Conservation (phyloP, 192 early-diverging fungal genomes). For the Entophlyctis luteolus region DNA sequence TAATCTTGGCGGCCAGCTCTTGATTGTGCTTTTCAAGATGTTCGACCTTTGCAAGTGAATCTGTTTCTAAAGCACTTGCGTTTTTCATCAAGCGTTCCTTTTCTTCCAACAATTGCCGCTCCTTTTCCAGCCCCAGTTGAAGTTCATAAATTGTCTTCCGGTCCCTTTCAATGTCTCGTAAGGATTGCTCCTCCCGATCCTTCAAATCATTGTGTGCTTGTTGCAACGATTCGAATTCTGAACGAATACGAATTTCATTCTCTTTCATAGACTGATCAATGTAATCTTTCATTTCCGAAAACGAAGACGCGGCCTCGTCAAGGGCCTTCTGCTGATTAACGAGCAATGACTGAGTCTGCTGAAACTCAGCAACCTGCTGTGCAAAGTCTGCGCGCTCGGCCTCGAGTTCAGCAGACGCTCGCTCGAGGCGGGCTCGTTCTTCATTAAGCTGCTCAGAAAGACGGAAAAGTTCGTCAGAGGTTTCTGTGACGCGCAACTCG, state of each 20-base stretch:
- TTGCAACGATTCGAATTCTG: slow-evolving; percentile 15
- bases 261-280: slow-evolving; percentile 18
- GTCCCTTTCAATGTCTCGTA: slow-evolving; percentile 4
- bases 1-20: neutral
- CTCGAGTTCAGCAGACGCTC: neutral
- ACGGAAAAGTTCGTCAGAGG: neutral
- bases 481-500: neutral
- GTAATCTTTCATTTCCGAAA: slow-evolving; percentile 17
- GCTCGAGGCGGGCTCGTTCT: slow-evolving; percentile 3
- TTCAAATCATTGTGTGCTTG: slow-evolving; percentile 9
- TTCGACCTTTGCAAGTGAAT: neutral
- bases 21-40: slow-evolving; percentile 10
- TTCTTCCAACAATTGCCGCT: slow-evolving; percentile 4
- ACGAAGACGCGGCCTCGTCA: slow-evolving; percentile 12
- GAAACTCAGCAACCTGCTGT: slow-evolving; percentile 1
- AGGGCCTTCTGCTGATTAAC: slow-evolving; percentile 3
- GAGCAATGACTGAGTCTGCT: neutral
- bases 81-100: slow-evolving; percentile 2
- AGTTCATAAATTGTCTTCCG: neutral
- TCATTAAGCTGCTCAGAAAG: slow-evolving; percentile 3
- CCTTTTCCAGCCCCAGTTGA: slow-evolving; percentile 7
- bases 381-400: neutral
- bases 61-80: neutral
- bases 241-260: slow-evolving; percentile 8
- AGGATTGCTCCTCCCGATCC: slow-evolving; percentile 3